Evolutionary conservation across 1,284 basidiomycete species (phyloP).

Genomic region (Cutaneotrichosporon curvatum): DNA sequence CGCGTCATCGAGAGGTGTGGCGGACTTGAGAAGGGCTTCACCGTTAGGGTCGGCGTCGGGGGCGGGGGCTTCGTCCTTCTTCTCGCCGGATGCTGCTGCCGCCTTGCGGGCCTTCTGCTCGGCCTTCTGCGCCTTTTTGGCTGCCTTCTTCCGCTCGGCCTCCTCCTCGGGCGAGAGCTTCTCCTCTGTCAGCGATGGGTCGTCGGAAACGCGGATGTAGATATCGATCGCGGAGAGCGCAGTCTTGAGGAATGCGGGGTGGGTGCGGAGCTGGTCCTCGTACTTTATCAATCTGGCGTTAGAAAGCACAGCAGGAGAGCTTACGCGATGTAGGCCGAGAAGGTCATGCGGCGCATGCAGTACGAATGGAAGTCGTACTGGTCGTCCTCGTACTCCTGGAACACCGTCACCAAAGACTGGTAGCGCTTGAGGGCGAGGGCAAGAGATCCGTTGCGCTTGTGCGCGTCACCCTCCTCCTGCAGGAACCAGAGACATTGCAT

Average conservation of each 20-base stretch:
- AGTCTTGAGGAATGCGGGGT: conserved; percentile 69
- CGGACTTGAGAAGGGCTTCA: conserved; percentile 57
- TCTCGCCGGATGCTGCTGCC: conserved; percentile 57
- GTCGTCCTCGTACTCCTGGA: conserved; percentile 86
- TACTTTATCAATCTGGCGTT: conserved; percentile 64
- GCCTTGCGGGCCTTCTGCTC: conserved; percentile 73
- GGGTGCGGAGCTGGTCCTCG: conserved; percentile 70
- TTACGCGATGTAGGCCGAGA: conserved; percentile 77
- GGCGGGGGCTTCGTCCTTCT: conserved; percentile 56
- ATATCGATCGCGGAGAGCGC: conserved; percentile 68
- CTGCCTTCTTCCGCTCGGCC: conserved; percentile 54
- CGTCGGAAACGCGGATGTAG: conserved; percentile 66
- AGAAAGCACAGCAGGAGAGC: conserved; percentile 17
- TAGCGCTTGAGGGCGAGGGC: conserved; percentile 83
- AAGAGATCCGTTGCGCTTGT: conserved; percentile 59
- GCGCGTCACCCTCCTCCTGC: conserved; percentile 70
- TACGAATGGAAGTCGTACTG: conserved; percentile 99
- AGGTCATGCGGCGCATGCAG: conserved; percentile 79
- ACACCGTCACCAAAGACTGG: conserved; percentile 62
- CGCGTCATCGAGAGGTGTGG: conserved; percentile 70
- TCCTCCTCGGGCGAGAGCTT: conserved; percentile 41
- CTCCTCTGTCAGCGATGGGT: conserved; percentile 55
- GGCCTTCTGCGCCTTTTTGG: conserved; percentile 84
- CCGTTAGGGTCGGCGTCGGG: conserved; percentile 80
- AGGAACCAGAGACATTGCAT: conserved; percentile 94